Conservation (phyloP, 768 basidiomycete species). For the Naematelia aurantialba region DNA sequence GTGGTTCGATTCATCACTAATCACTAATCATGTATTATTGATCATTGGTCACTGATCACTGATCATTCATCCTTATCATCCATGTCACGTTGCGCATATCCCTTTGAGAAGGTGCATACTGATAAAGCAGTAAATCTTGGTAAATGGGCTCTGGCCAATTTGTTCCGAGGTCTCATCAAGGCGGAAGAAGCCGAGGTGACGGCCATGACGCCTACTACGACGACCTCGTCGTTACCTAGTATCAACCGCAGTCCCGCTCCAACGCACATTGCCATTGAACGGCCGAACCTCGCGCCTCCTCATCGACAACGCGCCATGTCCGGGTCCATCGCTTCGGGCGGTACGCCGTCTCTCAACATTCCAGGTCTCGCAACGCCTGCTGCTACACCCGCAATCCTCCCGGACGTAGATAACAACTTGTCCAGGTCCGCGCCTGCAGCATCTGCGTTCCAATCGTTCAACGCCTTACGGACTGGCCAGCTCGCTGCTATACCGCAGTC, state of each 20-base stretch:
- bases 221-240: constrained; percentile 15
- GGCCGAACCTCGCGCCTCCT: constrained; percentile 22
- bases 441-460: constrained; percentile 27
- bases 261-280: constrained; percentile 42
- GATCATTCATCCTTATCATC: too few species aligned
- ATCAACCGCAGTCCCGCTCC: constrained; percentile 38
- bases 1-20: constrained; percentile 44
- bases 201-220: constrained; percentile 15
- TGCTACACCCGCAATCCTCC: constrained; percentile 53
- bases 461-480: constrained; percentile 18
- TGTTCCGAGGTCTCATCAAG: constrained; percentile 60
- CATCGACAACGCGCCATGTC: constrained; percentile 45
- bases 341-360: constrained; percentile 48
- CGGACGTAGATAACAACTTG: constrained; percentile 29
- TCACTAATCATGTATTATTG: too few species aligned
- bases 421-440: constrained; percentile 36
- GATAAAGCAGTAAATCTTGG: constrained; percentile 72
- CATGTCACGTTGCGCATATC: not conserved
- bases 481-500: constrained; percentile 55
- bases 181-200: constrained; percentile 41
- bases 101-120: constrained; percentile 10
- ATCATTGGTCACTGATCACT: too few species aligned
- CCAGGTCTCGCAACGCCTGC: constrained; percentile 63
- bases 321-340: constrained; percentile 21
- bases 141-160: constrained; percentile 81